Evolutionary conservation across 352 stramenopile species (phyloP).

Genomic region (Paralagenidium karlingii): DNA sequence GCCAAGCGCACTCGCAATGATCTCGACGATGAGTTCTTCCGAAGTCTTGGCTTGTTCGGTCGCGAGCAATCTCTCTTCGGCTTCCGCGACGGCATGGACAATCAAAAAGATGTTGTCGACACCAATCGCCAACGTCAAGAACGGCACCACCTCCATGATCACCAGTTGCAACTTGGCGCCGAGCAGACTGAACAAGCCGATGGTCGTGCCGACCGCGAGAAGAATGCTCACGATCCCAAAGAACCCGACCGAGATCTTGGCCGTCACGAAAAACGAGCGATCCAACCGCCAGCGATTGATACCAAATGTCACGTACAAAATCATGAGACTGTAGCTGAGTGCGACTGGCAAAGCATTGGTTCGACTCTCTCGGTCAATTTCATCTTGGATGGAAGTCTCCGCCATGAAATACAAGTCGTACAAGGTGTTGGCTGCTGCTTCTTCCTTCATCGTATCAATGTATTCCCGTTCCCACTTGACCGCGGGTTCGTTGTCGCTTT

Average conservation of each 20-base stretch:
- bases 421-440: slow-evolving; percentile 25
- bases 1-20: slow-evolving; percentile 25
- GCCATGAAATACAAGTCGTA: slow-evolving; percentile 58
- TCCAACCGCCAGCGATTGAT: slow-evolving; percentile 42
- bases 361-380: slow-evolving; percentile 38
- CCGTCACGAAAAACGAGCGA: slow-evolving; percentile 40
- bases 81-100: slow-evolving; percentile 31
- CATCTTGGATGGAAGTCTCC: slow-evolving; percentile 38
- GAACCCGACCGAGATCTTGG: slow-evolving; percentile 51
- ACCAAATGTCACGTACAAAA: slow-evolving; percentile 53
- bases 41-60: no score
- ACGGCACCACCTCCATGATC: slow-evolving; percentile 49
- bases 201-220: slow-evolving; percentile 39
- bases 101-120: slow-evolving; percentile 63
- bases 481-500: slow-evolving; percentile 19
- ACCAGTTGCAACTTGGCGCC: slow-evolving; percentile 53
- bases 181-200: slow-evolving; percentile 53
- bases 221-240: slow-evolving; percentile 49
- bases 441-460: slow-evolving; percentile 41
- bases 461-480: slow-evolving; percentile 57
- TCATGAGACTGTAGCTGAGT: slow-evolving; percentile 50
- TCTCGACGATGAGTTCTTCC: slow-evolving; percentile 26
- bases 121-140: slow-evolving; percentile 53
- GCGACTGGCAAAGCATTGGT: slow-evolving; percentile 26
- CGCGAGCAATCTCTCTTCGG: slow-evolving; percentile 29